Base-by-base conservation (phyloP, 2,329 filamentous ascomycete species). In the Rutstroemia sydowiana region DNA sequence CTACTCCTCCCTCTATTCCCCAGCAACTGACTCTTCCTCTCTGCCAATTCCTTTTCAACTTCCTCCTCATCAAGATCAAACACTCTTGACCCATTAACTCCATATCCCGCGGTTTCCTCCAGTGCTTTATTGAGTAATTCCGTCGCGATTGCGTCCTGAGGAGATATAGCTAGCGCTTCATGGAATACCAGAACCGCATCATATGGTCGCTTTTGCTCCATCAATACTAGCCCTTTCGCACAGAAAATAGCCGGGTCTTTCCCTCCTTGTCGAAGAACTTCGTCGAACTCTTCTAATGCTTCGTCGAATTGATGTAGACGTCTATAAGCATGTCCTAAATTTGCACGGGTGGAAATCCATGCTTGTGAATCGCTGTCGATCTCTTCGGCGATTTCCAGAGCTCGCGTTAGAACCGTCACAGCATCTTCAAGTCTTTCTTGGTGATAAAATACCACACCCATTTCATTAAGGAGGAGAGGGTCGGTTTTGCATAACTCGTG, bases 361-460 rank as follows among this genome's bases (percentile, higher is more conserved):
- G 92, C 87, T 44, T 82, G 79, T 0, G 88, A 82, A 56, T 95
- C 88, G 51, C 88, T 86, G 56, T 89, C 85, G 56, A 95, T 89
- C 34, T 92, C 84, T 3, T 83, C 78, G 2, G 90, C 87, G 48
- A 95, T 81, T 44, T 78, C 73, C 16, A 98, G 78, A 0, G 93
- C 88, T 55, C 84, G 80, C 7, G 77, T 76, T 68, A 98, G 97
- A 56, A 91, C 80, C 28, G 81, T 77, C 9, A 88, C 81, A 0
- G 93, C 89, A 21, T 87, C 83, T 54, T 82, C 76, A 6, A 89
- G 79, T 46, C 87, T 80, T 60, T 88, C 84, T 66, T 96, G 89
- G 66, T 97, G 90, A 65, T 95, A 98, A 59, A 89, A 85, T n/a
- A 96, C 90, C 3, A 97, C 84, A 3, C 92, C 95, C 71, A 97